Evolutionary conservation across 2,329 filamentous ascomycete genomes (phyloP).

Genomic region (Aspergillus nomiae): DNA sequence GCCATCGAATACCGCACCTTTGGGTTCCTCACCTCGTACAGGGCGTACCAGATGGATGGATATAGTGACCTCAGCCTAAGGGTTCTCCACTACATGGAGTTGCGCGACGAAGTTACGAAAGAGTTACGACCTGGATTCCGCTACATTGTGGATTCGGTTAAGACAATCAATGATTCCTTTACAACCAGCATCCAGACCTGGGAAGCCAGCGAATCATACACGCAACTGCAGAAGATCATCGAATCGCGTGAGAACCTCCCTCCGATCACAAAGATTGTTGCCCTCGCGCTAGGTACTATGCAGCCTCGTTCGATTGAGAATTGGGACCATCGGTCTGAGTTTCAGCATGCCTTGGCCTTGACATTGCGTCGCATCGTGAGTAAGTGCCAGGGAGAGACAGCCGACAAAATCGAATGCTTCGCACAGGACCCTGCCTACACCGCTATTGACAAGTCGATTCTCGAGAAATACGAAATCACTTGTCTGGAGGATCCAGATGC

Average conservation of each 20-base stretch:
- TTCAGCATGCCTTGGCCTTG: slow-evolving; percentile 11
- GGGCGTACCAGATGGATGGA: background rate
- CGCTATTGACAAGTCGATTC: slow-evolving; percentile 9
- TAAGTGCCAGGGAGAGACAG: background rate
- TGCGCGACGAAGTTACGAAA: background rate
- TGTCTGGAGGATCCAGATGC: slow-evolving; percentile 22
- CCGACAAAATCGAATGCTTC: slow-evolving; percentile 10
- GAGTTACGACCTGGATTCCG: background rate
- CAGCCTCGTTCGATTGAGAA: background rate
- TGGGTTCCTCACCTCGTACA: background rate
- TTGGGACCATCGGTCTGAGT: background rate
- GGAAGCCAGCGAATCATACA: background rate
- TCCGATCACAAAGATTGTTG: slow-evolving; percentile 3
- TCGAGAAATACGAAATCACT: slow-evolving; percentile 6
- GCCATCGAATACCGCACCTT: background rate
- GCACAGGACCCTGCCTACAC: slow-evolving; percentile 21
- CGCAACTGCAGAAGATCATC: background rate
- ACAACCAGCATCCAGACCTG: background rate
- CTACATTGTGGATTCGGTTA: background rate
- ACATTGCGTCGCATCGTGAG: slow-evolving; percentile 3
- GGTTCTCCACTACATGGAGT: background rate
- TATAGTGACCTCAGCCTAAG: background rate
- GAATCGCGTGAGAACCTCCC: background rate
- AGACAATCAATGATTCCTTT: background rate
- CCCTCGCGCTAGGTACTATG: background rate